These are phyloP conservation scores for Colletotrichum sidae DNA, from an alignment of 2,329 filamentous ascomycete species.

Conservation along the genomic window DNA sequence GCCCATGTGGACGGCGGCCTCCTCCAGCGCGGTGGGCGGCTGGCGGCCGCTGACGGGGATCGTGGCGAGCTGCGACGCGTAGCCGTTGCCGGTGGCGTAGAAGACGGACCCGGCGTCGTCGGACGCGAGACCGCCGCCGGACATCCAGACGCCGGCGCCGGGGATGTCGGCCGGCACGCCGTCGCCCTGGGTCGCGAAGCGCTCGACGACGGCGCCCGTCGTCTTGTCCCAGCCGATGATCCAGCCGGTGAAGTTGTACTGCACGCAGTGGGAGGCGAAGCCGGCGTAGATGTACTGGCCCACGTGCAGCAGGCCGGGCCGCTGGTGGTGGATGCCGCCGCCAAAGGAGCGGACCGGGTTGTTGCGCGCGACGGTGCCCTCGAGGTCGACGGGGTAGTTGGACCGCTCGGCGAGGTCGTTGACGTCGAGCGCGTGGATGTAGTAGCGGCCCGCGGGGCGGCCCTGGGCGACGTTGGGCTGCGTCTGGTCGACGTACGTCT, in stretches of 20 bases:
- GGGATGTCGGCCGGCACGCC: conserved; percentile 50
- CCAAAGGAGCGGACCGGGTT: conserved; percentile 61
- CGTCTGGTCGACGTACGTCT: conserved; percentile 53
- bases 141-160: conserved; percentile 59
- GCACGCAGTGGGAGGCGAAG: conserved; percentile 67
- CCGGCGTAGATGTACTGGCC: conserved; percentile 62
- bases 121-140: conserved; percentile 52
- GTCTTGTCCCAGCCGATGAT: conserved; percentile 61
- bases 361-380: conserved; percentile 59
- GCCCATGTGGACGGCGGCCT: conserved; percentile 58
- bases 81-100: conserved; percentile 53
- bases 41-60: conserved; percentile 52
- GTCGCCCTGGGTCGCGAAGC: conserved; percentile 54
- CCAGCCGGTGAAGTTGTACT: conserved; percentile 67
- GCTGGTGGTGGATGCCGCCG: conserved; percentile 64
- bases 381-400: conserved; percentile 61
- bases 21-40: conserved; percentile 55
- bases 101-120: conserved; percentile 54
- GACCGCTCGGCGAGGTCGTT: conserved; percentile 51
- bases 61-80: conserved; percentile 52
- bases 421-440: conserved; percentile 51
- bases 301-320: conserved; percentile 59
- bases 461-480: conserved; percentile 46
- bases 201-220: conserved; percentile 50
- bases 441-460: conserved; percentile 48